Percentiles rank a stretch among this genome's conserved stretches.
Conservation (phyloP, 1,139 yeast species). For the Scheffersomyces cryptocercus region DNA sequence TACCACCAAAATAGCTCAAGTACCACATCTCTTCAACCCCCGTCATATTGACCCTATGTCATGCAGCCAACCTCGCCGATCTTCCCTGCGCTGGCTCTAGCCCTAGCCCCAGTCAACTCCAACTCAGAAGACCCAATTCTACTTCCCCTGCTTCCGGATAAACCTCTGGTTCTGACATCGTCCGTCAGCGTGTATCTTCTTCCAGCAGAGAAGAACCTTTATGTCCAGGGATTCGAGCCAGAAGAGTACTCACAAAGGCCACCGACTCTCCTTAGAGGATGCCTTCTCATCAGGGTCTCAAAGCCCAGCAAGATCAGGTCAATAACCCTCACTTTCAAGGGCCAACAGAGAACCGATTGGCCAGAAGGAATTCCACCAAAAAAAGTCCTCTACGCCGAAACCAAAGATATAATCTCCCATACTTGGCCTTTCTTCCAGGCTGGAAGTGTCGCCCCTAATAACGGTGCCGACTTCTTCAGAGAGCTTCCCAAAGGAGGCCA, state of each 20-base stretch:
- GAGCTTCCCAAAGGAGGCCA: constrained; percentile 25
- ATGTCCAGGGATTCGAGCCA: constrained; percentile 77
- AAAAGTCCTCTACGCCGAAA: constrained; percentile 62
- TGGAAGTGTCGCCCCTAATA: constrained; percentile 36
- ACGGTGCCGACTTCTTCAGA: constrained; percentile 56
- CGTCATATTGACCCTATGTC: not conserved
- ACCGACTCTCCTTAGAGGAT: constrained; percentile 84
- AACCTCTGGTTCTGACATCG: constrained; percentile 47
- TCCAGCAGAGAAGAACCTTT: constrained; percentile 78
- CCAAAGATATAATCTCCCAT: constrained; percentile 68
- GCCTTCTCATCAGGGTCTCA: constrained; percentile 66
- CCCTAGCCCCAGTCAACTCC: constrained; percentile 10
- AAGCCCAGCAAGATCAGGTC: constrained; percentile 77
- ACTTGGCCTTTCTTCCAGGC: constrained; percentile 86
- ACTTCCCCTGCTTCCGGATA: constrained; percentile 49
- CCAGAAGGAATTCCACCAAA: constrained; percentile 98
- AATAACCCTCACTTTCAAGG: constrained; percentile 67
- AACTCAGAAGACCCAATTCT: constrained; percentile 10
- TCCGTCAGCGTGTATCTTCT: constrained; percentile 55
- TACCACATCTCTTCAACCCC: not conserved
- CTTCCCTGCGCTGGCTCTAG: constrained; percentile 34
- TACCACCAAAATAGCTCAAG: constrained; percentile 9
- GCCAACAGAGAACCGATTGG: constrained; percentile 87
- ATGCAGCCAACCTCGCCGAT: constrained; percentile 24
- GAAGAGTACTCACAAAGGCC: constrained; percentile 68